Evolutionary conservation across 352 stramenopile species (phyloP).

Genomic region (Phytophthora hybrid): DNA sequence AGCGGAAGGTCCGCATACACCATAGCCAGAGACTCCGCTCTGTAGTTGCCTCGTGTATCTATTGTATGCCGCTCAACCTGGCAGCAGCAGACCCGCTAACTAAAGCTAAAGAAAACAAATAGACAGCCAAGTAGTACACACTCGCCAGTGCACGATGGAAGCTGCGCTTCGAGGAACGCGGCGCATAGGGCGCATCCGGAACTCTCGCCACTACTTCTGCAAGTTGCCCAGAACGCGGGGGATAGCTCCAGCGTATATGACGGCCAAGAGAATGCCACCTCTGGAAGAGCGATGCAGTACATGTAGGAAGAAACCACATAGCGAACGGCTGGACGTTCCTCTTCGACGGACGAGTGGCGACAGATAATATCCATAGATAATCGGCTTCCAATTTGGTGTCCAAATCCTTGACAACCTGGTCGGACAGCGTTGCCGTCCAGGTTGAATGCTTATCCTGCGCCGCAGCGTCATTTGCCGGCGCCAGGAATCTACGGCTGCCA

Average conservation of each 20-base stretch:
- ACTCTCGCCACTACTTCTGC: neutral
- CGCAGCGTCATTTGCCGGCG: neutral
- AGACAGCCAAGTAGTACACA: constrained; percentile 34
- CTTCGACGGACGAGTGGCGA: no score
- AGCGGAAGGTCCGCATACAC: constrained; percentile 1
- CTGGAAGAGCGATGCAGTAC: neutral
- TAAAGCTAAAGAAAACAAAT: constrained; percentile 38
- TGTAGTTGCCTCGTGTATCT: constrained; percentile 38
- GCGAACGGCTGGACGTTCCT: neutral
- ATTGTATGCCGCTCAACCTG: constrained; percentile 30
- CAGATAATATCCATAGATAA: no score
- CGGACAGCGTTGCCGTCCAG: constrained; percentile 19
- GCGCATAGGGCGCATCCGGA: no score
- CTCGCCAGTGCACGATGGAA: neutral
- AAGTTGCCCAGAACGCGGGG: neutral
- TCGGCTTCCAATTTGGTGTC: no score
- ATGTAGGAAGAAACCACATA: neutral
- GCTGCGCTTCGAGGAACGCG: no score
- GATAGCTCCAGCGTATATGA: neutral
- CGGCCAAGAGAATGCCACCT: neutral
- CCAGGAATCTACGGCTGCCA: constrained; percentile 25
- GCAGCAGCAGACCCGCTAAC: constrained; percentile 7
- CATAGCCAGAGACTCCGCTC: neutral
- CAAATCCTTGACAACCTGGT: neutral
- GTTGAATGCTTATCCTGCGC: constrained; percentile 19